Evolutionary conservation across 495 filamentous ascomycete genomes (phyloP).

Genomic region (Podospora didyma): DNA sequence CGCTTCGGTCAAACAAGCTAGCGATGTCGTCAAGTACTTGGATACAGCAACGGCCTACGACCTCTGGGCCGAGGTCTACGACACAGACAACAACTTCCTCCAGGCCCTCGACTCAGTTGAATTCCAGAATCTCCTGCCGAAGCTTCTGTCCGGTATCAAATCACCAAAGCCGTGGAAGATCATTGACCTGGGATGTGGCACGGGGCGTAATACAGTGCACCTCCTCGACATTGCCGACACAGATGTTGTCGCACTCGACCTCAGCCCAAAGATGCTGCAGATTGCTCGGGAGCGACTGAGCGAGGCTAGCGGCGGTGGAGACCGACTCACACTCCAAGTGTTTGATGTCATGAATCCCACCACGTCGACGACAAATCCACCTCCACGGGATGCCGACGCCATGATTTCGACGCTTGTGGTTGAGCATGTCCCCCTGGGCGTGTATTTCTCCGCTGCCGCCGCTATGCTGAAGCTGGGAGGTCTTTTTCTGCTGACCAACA

Average conservation of each 20-base stretch:
- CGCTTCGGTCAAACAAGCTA: neutral
- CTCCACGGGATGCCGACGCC: slow-evolving; percentile 31
- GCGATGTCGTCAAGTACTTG: slow-evolving; percentile 1
- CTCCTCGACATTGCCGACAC: slow-evolving; percentile 37
- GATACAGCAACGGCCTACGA: slow-evolving; percentile 26
- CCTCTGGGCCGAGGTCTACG: slow-evolving; percentile 47
- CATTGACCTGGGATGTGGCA: slow-evolving; percentile 65
- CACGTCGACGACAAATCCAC: neutral
- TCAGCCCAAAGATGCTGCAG: slow-evolving; percentile 48
- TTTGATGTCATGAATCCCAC: neutral
- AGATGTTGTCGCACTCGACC: slow-evolving; percentile 34
- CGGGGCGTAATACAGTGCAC: slow-evolving; percentile 62
- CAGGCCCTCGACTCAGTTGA: slow-evolving; percentile 64
- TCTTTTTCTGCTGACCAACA: slow-evolving; percentile 63
- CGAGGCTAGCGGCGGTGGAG: slow-evolving; percentile 11
- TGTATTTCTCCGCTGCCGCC: slow-evolving; percentile 53
- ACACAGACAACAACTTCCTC: slow-evolving; percentile 70
- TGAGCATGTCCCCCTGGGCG: slow-evolving; percentile 58
- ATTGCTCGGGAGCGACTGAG: slow-evolving; percentile 43
- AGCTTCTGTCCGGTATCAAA: slow-evolving; percentile 19
- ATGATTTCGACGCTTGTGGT: slow-evolving; percentile 64
- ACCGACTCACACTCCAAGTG: slow-evolving; percentile 10
- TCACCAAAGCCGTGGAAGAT: slow-evolving; percentile 35
- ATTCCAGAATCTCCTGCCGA: slow-evolving; percentile 51
- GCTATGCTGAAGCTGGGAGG: slow-evolving; percentile 47